Evolutionary conservation across 805 yeast genomes (phyloP), one percentile per base, ranked within the genome.

Genomic region (Saccharomycopsis malanga): DNA sequence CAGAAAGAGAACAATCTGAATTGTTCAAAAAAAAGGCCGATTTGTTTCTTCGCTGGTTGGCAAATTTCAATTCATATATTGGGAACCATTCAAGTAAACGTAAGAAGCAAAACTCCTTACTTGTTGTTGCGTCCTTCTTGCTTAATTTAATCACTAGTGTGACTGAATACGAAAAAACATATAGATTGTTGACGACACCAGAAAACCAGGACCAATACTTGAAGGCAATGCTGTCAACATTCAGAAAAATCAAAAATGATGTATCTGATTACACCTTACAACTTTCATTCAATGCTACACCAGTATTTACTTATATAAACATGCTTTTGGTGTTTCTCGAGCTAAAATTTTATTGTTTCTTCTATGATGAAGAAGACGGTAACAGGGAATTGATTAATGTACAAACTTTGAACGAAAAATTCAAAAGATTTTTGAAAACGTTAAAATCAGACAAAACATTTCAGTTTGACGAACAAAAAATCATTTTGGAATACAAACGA

Each of bases 11-110:
- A 21, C 15, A 29, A 18, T 15, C 32, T 4, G 15, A 15, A 10
- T 24, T 17, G 36, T 37, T 44, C 24, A 46, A 44, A 12, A 44
- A 34, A 32, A 42, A 17, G 35, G 37, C 43, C 5, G 32, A 36
- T 29, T 39, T 42, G 36, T 50, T 50, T 22, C 36, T 39, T 17
- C 44, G 44, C 27, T 50, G 53, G 53, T 22, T 50, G 15, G 44
- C 43, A 20, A 46, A 35, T 12, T 50, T 50, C 29, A 43, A 50
- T 12, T 29, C 39, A 17, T 15, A 34, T 17, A 34, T 38, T 27
- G 29, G 27, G 14, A 21, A 22, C 23, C n/a, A n/a, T n/a, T n/a
- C n/a, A n/a, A n/a, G n/a, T n/a, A n/a, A n/a, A n/a, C 20, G 34
- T 4, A 24, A 20, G n/a, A 44, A 29, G 27, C 25, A 34, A n/a